Base-by-base conservation (phyloP, 2,329 filamentous ascomycete species). In the Lasiodiplodia sp. region DNA sequence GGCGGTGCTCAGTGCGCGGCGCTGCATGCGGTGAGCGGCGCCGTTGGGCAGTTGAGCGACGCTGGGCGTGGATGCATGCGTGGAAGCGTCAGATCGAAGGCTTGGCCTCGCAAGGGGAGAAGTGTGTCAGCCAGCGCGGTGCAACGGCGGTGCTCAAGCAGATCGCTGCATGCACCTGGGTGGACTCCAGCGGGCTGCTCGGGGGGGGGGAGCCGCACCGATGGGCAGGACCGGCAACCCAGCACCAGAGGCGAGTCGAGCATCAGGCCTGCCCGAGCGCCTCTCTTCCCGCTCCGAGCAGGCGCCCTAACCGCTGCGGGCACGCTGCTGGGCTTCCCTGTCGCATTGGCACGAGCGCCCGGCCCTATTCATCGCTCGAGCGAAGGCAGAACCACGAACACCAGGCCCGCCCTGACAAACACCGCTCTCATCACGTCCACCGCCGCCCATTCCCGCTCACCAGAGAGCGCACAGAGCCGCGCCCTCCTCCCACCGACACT, bases 81-180 rank as follows among this genome's bases (percentile, higher is more conserved):
- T 63, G 60, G 44, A 52, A 63, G 60, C 60, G 60, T 62, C 58
- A 62, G 58, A 62, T 62, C 58, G 58, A 62, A 62, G 58, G n/a
- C 56, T 60, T 62, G 40, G 58, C 40, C 58, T 25, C 21, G 40
- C 58, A 62, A 62, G 40, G 58, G 56, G 56, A 58, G 56, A n/a
- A 23, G 31, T 58, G 34, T 16, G 34, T 44, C 56, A 37, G 58
- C 16, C 40, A 7, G 23, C 21, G 40, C 34, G 38, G 37, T n/a
- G 28, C 28, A 44, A 23, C 56, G n/a, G 56, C 55, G 52, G 52
- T 28, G 25, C 52, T 18, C 34, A 37, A 44, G 56, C 37, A 49
- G 57, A 62, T 62, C 57, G 57, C 57, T 62, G 57, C 57, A 62
- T 62, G 40, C 31, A 56, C 53, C 18, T 31, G 31, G 55, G 55